A percentile compares a stretch with the other conserved stretches of the same genome.
These are phyloP conservation scores for Boletus sp. DNA, from an alignment of 768 basidiomycete genomes.

Conservation along the genomic window DNA sequence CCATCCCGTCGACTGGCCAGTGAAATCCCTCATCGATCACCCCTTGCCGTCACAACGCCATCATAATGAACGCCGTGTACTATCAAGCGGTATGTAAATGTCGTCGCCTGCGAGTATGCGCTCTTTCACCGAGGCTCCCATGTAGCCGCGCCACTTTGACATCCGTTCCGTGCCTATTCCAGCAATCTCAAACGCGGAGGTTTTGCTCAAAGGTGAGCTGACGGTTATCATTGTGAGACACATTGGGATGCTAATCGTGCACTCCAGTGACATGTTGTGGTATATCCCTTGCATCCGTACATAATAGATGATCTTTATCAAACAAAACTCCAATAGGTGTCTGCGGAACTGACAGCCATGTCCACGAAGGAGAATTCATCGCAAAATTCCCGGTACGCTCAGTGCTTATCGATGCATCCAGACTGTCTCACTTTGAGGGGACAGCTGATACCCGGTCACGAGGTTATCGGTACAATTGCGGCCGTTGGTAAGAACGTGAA, in stretches of 20 bases:
- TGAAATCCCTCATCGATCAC: not conserved
- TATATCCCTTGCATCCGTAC: constrained; percentile 13
- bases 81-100: constrained; percentile 38
- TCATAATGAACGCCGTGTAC: constrained; percentile 47
- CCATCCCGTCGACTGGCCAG: not conserved
- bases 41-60: not conserved
- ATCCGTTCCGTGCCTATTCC: constrained; percentile 52
- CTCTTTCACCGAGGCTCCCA: not conserved
- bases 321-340: constrained; percentile 36
- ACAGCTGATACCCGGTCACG: constrained; percentile 67
- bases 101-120: not conserved
- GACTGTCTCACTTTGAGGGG: not conserved
- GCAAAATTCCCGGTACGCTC: constrained; percentile 46
- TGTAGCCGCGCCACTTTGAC: constrained; percentile 48
- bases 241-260: not conserved
- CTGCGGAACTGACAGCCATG: constrained; percentile 55
- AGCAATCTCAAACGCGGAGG: constrained; percentile 49
- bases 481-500: constrained; percentile 74
- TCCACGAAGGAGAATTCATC: constrained; percentile 60
- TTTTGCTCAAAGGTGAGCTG: constrained; percentile 53
- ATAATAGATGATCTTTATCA: not conserved
- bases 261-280: constrained; percentile 38
- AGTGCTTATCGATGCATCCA: not conserved
- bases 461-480: constrained; percentile 64
- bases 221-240: not conserved